phyloP scores from a whole-genome alignment of 1,284 basidiomycete species.

The Marasmius tenuissimus region DNA sequence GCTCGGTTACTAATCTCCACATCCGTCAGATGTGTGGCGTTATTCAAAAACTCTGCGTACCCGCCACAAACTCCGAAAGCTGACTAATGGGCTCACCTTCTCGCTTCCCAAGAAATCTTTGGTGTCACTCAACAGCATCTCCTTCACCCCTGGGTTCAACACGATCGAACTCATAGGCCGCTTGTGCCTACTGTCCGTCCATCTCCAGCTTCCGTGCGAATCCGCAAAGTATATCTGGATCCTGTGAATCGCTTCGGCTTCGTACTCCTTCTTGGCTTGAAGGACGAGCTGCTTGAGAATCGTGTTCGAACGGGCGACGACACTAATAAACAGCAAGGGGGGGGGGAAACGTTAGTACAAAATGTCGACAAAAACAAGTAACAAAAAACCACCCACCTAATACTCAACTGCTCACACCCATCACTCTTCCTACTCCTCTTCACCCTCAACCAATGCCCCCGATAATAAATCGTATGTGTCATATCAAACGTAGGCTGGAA shows the following conservation, averaged over 20 bases:
- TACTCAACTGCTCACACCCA: slow-evolving; percentile 69
- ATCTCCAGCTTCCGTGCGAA: slow-evolving; percentile 82
- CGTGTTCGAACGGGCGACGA: slow-evolving; percentile 75
- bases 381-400: slow-evolving; percentile 47
- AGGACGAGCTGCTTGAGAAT: slow-evolving; percentile 83
- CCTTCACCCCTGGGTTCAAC: slow-evolving; percentile 79
- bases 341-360: not conserved
- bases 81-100: slow-evolving; percentile 46
- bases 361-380: not conserved
- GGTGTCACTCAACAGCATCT: slow-evolving; percentile 79
- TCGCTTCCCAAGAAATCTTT: slow-evolving; percentile 79
- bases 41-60: too few relatives aligned
- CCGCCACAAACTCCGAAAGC: not conserved
- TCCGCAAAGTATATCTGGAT: slow-evolving; percentile 86
- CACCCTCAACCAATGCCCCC: slow-evolving; percentile 78
- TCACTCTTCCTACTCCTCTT: slow-evolving; percentile 65
- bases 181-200: slow-evolving; percentile 81
- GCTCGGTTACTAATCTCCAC: too few relatives aligned
- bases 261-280: slow-evolving; percentile 85
- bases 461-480: slow-evolving; percentile 81
- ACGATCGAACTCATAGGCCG: slow-evolving; percentile 79
- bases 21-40: too few relatives aligned
- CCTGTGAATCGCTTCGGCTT: slow-evolving; percentile 78
- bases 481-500: slow-evolving; percentile 84
- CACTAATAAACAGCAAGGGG: slow-evolving; percentile 38